A percentile compares a stretch with the other conserved stretches of the same genome.
These are phyloP conservation scores for Dryas alaskensis DNA, from an alignment of 306 rosid genomes.

Conservation along the genomic window DNA sequence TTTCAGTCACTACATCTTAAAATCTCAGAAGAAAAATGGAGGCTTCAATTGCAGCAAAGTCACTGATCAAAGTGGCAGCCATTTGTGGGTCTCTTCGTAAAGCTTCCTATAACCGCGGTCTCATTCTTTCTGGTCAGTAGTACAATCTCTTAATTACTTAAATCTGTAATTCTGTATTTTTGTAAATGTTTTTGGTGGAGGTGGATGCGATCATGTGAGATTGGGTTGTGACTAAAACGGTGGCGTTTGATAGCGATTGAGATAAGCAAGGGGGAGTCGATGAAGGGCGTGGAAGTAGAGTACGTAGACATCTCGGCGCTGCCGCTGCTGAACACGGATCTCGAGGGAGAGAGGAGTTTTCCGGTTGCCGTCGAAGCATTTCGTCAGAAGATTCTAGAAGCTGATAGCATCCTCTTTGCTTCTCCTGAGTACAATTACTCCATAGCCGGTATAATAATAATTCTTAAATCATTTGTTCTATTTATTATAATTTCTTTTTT, in stretches of 20 bases:
- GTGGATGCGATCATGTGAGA: neutral
- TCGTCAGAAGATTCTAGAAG: slow-evolving; percentile 55
- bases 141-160: no score
- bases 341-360: slow-evolving; percentile 49
- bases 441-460: slow-evolving; percentile 40
- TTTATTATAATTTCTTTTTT: neutral
- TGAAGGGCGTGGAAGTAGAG: slow-evolving; percentile 52
- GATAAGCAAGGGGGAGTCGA: slow-evolving; percentile 36
- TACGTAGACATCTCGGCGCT: slow-evolving; percentile 55
- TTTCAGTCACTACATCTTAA: no score
- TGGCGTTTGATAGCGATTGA: slow-evolving; percentile 45
- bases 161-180: no score
- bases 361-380: slow-evolving; percentile 61
- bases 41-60: slow-evolving; percentile 11
- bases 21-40: slow-evolving; percentile 17
- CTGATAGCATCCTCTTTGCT: slow-evolving; percentile 69
- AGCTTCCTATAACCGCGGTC: slow-evolving; percentile 55
- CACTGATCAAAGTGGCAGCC: slow-evolving; percentile 53
- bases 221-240: no score
- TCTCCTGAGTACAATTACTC: slow-evolving; percentile 88
- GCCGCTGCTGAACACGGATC: slow-evolving; percentile 72
- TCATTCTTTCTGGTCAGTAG: slow-evolving; percentile 54
- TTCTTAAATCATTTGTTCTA: neutral
- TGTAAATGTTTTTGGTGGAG: no score
- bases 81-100: slow-evolving; percentile 61